Evolutionary conservation across 257 asterid species (phyloP).

Genomic region (Solanum etuberosum): DNA sequence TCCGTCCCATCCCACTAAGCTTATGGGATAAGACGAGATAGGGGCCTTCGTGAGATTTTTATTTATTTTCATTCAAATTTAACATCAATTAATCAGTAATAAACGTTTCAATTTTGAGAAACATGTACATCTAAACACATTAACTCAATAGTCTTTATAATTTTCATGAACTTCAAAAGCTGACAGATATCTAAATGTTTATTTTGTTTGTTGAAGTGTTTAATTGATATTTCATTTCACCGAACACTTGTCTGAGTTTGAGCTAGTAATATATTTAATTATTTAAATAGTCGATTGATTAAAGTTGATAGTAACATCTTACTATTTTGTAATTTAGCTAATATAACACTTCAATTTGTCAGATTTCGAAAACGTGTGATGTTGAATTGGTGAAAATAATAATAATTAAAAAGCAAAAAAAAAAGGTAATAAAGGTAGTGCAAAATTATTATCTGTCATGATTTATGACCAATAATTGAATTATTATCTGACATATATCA

Average conservation of each 20-base stretch:
- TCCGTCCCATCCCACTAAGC: too few species aligned
- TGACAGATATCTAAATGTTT: too few species aligned
- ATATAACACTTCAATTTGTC: neutral
- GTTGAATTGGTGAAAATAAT: neutral
- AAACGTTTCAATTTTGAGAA: too few species aligned
- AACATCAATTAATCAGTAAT: too few species aligned
- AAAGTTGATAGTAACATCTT: neutral
- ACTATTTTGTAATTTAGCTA: neutral
- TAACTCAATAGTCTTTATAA: too few species aligned
- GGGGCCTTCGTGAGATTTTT: too few species aligned
- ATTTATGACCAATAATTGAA: neutral
- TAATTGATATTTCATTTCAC: too few species aligned
- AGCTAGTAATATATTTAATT: neutral
- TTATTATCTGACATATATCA: neutral
- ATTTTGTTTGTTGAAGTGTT: neutral
- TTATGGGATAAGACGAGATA: too few species aligned
- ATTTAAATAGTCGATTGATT: neutral
- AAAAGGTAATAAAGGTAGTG: neutral
- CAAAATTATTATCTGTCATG: neutral
- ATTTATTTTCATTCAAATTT: too few species aligned
- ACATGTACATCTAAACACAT: too few species aligned
- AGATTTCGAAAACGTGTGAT: neutral
- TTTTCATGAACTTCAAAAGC: fast-evolving
- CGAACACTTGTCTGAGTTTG: neutral
- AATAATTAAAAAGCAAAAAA: neutral